Percentiles rank a stretch among this genome's conserved stretches.
These are phyloP conservation scores for Penicillium sp. DNA, from an alignment of 2,329 filamentous ascomycete genomes.

Conservation along the genomic window DNA sequence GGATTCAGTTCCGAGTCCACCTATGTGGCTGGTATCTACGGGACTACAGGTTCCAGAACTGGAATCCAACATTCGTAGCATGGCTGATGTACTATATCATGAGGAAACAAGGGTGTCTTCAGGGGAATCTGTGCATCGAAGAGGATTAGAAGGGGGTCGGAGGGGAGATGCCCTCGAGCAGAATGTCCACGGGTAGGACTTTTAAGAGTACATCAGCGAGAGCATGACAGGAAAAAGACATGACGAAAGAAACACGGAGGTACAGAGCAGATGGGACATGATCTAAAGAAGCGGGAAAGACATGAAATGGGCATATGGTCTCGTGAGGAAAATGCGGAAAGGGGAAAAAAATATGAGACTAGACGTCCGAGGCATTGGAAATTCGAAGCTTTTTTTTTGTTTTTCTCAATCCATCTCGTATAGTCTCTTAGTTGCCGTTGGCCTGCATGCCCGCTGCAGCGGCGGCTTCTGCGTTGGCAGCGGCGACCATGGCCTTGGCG, in stretches of 20 bases:
- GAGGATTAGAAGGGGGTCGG: slow-evolving; percentile 18
- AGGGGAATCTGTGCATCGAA: slow-evolving; percentile 33
- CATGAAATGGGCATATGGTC: slow-evolving; percentile 32
- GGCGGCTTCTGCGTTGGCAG: slow-evolving; percentile 40
- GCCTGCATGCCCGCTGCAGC: slow-evolving; percentile 36
- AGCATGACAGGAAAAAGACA: slow-evolving; percentile 18
- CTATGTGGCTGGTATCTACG: slow-evolving; percentile 3
- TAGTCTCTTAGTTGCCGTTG: slow-evolving; percentile 36
- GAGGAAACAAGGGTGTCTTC: slow-evolving; percentile 18
- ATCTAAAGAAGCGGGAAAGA: slow-evolving; percentile 28
- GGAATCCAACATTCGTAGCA: slow-evolving; percentile 18
- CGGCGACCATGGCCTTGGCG: slow-evolving; percentile 48
- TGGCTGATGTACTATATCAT: slow-evolving; percentile 28
- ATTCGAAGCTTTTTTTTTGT: slow-evolving; percentile 3
- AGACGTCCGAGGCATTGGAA: slow-evolving; percentile 6
- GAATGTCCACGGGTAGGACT: slow-evolving; percentile 17
- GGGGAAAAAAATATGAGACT: slow-evolving; percentile 13
- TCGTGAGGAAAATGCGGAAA: slow-evolving; percentile 23
- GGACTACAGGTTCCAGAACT: not conserved
- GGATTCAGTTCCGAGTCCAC: not conserved
- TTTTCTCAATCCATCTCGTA: slow-evolving; percentile 11
- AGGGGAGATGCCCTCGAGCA: slow-evolving; percentile 7
- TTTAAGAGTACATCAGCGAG: slow-evolving; percentile 28
- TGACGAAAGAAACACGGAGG: slow-evolving; percentile 13
- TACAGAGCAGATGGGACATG: slow-evolving; percentile 24